A percentile compares a stretch with the other conserved stretches of the same genome.
These are phyloP conservation scores for Rhexocercosporidium sp. DNA, from an alignment of 2,329 filamentous ascomycete genomes.

Conservation along the genomic window DNA sequence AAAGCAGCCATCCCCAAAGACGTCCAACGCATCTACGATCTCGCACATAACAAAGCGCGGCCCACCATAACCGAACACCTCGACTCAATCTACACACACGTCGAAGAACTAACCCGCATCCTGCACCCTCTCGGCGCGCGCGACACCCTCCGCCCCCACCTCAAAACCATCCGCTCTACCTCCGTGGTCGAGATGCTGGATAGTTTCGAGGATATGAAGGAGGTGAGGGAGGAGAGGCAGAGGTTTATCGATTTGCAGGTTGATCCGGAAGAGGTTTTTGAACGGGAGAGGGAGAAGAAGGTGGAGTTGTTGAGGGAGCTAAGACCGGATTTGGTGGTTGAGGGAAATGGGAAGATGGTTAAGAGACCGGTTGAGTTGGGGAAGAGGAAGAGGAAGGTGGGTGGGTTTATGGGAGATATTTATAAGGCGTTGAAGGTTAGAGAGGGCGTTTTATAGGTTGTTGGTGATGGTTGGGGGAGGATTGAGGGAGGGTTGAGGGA, in stretches of 20 bases:
- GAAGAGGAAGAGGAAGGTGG: background rate
- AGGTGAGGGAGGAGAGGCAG: slow-evolving; percentile 8
- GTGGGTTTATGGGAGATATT: background rate
- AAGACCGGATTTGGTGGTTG: background rate
- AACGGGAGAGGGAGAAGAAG: slow-evolving; percentile 5
- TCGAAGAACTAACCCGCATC: background rate
- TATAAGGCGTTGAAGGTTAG: background rate
- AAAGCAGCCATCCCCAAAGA: background rate
- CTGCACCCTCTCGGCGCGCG: slow-evolving; percentile 3
- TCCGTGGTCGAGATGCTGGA: slow-evolving; percentile 17
- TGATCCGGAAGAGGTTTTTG: background rate
- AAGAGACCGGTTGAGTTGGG: background rate
- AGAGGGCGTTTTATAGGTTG: background rate
- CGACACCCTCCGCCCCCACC: slow-evolving; percentile 3
- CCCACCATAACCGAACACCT: slow-evolving; percentile 17
- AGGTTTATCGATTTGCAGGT: background rate
- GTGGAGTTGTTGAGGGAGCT: background rate
- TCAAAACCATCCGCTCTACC: background rate
- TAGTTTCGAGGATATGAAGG: slow-evolving; percentile 16
- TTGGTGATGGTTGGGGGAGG: background rate
- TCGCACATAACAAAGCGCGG: background rate
- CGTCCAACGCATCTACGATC: slow-evolving; percentile 9
- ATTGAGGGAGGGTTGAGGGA: background rate
- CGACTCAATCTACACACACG: background rate
- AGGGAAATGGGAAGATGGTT: background rate